Evolutionary conservation across 805 yeast genomes (phyloP).

Genomic region (Monosporozyma solicola): DNA sequence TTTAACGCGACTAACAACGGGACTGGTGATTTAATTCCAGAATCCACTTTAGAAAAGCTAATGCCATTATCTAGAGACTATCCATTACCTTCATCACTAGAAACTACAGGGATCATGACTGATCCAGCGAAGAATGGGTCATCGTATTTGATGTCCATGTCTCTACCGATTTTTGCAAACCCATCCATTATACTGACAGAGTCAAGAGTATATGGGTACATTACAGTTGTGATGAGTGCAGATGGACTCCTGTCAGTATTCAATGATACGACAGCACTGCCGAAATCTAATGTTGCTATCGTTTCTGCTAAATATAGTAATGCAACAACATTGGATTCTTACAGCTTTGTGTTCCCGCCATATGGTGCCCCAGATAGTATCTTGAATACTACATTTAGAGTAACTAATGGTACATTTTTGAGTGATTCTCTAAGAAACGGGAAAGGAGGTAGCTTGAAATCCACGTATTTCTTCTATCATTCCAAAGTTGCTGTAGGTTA

Average conservation of each 20-base stretch:
- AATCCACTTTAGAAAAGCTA: conserved; percentile 30
- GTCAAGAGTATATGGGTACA: conserved; percentile 58
- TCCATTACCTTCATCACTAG: conserved; percentile 37
- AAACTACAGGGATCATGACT: conserved; percentile 41
- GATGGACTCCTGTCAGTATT: conserved; percentile 34
- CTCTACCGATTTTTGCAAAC: conserved; percentile 66
- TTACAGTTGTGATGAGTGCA: conserved; percentile 50
- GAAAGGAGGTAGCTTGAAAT: conserved; percentile 35
- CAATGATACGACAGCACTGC: conserved; percentile 36
- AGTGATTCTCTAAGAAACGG: conserved; percentile 30
- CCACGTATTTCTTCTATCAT: conserved; percentile 31
- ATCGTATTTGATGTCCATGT: conserved; percentile 57
- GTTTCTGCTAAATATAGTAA: conserved; percentile 23
- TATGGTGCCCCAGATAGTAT: conserved; percentile 13
- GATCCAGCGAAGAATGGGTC: conserved; percentile 54
- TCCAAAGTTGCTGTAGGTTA: conserved; percentile 48
- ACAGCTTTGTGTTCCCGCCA: conserved; percentile 37
- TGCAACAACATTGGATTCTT: conserved; percentile 26
- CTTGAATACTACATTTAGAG: conserved; percentile 17
- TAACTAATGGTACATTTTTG: conserved; percentile 29
- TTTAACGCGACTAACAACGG: conserved; percentile 35
- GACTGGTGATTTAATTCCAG: conserved; percentile 30
- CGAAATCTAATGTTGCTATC: conserved; percentile 28
- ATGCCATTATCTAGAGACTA: conserved; percentile 44
- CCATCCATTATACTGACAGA: conserved; percentile 56